These are phyloP conservation scores for Cryptomeria japonica DNA, from an alignment of 75 land plant species.

Conservation along the genomic window DNA sequence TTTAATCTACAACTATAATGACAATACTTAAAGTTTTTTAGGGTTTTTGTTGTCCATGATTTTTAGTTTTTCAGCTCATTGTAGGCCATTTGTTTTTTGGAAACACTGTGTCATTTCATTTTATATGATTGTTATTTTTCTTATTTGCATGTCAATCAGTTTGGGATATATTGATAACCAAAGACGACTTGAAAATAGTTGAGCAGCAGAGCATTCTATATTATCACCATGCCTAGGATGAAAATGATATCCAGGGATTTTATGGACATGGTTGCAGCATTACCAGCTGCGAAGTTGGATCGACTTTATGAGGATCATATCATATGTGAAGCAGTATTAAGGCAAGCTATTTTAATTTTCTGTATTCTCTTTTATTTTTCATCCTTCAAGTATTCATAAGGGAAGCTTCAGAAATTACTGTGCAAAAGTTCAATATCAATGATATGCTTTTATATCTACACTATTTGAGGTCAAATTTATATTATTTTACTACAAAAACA, in stretches of 20 bases:
- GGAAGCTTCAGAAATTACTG: not conserved
- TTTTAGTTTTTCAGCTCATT: not conserved
- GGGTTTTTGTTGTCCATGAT: not conserved
- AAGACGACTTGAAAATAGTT: not conserved
- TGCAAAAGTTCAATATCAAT: not conserved
- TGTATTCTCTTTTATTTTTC: not conserved
- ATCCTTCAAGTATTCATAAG: not conserved
- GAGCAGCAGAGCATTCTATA: too few species aligned
- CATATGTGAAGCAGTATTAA: slow-evolving; percentile 95
- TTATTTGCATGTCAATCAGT: not conserved
- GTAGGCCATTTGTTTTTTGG: not conserved
- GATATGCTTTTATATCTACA: not conserved
- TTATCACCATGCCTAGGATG: slow-evolving; percentile 70
- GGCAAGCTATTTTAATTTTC: slow-evolving; percentile 32
- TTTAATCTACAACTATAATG: not conserved
- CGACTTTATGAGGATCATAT: slow-evolving; percentile 75
- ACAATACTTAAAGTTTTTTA: too few species aligned
- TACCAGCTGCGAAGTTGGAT: slow-evolving; percentile 86
- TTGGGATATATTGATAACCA: not conserved
- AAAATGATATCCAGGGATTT: slow-evolving; percentile 80
- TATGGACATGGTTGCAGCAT: slow-evolving; percentile 97
- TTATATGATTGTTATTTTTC: not conserved
- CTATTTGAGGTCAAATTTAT: not conserved
- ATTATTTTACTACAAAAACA: not conserved
- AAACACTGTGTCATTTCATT: not conserved